Percentiles rank a stretch among this genome's conserved stretches.
Conservation (phyloP, 1,284 basidiomycete genomes). For the Leccinum insigne region DNA sequence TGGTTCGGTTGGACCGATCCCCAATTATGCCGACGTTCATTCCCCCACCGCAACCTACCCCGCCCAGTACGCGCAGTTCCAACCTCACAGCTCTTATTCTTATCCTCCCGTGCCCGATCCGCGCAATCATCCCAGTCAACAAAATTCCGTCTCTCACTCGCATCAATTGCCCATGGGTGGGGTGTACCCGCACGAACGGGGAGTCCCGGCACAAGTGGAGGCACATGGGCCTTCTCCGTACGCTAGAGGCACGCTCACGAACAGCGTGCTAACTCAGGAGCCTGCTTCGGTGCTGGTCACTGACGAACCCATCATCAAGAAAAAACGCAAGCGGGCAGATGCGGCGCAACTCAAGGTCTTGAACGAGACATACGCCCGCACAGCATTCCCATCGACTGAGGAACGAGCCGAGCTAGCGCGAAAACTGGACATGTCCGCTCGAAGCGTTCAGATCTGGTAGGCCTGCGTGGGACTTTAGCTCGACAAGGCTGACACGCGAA, state of each 20-base stretch:
- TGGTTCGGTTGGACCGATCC: slow-evolving; percentile 35
- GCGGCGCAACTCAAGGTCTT: slow-evolving; percentile 75
- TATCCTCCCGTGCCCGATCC: slow-evolving; percentile 37
- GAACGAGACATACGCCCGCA: slow-evolving; percentile 76
- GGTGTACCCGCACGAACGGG: slow-evolving; percentile 31
- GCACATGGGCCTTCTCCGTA: slow-evolving; percentile 43
- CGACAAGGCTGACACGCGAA: slow-evolving; percentile 20
- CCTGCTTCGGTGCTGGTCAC: slow-evolving; percentile 35
- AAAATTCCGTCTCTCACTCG: slow-evolving; percentile 27
- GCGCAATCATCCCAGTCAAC: slow-evolving; percentile 28
- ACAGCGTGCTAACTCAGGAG: slow-evolving; percentile 35
- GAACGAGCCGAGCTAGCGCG: slow-evolving; percentile 77
- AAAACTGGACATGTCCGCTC: slow-evolving; percentile 75
- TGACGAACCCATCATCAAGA: slow-evolving; percentile 72
- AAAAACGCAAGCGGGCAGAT: slow-evolving; percentile 83
- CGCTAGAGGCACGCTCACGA: slow-evolving; percentile 37
- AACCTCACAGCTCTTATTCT: slow-evolving; percentile 35
- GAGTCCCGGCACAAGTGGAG: slow-evolving; percentile 34
- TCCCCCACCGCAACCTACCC: slow-evolving; percentile 60
- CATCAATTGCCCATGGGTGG: slow-evolving; percentile 30
- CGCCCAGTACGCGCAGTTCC: slow-evolving; percentile 41
- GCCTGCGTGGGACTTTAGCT: slow-evolving; percentile 24
- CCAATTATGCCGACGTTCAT: slow-evolving; percentile 44
- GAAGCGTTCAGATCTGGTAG: slow-evolving; percentile 85
- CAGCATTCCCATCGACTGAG: slow-evolving; percentile 83